phyloP scores from a whole-genome alignment of 2,329 filamentous ascomycete genomes.

The Fusarium ramigenum region DNA sequence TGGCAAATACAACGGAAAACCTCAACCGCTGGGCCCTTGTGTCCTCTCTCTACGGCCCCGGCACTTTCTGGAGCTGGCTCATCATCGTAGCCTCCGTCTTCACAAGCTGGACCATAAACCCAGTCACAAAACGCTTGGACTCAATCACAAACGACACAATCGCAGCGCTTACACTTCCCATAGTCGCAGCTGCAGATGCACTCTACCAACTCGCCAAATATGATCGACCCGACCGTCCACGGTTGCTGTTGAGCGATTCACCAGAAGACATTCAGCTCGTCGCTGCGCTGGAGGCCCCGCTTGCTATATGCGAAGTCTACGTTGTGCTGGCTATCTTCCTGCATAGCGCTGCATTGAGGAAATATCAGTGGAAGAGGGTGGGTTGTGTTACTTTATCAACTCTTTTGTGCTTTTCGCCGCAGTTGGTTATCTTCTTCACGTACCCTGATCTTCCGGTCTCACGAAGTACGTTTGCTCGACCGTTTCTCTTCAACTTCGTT shows the following conservation, averaged over 20 bases:
- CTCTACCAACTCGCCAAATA: neutral
- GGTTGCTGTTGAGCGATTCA: neutral
- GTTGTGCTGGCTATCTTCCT: neutral
- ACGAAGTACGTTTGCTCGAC: neutral
- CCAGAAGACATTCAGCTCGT: neutral
- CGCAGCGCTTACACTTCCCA: neutral
- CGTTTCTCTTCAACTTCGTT: neutral
- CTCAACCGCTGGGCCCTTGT: neutral
- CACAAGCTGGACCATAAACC: neutral
- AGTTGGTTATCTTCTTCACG: neutral
- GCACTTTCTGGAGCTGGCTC: neutral
- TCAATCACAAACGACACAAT: neutral
- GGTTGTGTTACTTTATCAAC: neutral
- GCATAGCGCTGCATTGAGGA: neutral
- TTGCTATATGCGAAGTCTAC: neutral
- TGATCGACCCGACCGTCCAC: neutral
- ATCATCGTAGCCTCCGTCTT: neutral
- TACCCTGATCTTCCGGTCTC: neutral
- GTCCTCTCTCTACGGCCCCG: neutral
- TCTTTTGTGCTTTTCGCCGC: neutral
- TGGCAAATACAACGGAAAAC: accelerated
- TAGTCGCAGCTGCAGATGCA: neutral
- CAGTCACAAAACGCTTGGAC: neutral
- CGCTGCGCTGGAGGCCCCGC: neutral
- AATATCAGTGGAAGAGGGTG: neutral